Base-by-base conservation (phyloP, 1,284 basidiomycete genomes). In the Austroboletus olivaceoglutinosus region DNA sequence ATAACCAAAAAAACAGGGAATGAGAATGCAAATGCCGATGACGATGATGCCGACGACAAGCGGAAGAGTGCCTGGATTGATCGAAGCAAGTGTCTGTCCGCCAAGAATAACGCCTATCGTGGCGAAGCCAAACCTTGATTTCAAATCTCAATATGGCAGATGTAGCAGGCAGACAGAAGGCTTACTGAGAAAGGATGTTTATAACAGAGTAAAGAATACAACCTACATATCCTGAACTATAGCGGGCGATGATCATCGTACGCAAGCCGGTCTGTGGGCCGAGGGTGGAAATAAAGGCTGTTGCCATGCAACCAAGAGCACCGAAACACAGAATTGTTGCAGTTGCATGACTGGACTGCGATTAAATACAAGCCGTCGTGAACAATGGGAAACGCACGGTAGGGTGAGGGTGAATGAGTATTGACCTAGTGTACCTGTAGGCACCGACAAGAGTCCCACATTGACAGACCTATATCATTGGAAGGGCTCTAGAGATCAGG, bases 361-460 rank as follows among this genome's bases (percentile, higher is more conserved):
- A 33, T 49, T 19, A 56, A 34, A 19, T 43, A 11, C 10, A 23
- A 15, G 27, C 34, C 7, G 15, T 7, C 48, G 38, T 3, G 5
- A 15, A 11, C 12, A 7, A 43, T n/a, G 42, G 16, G 13, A n/a
- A 22, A 69, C 74, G 22, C 40, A 76, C 60, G 71, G 66, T 47
- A 84, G 75, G 10, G 77, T 76, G 45, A 86, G 73, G 13, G 74
- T 76, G 58, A 74, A 80, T 56, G 69, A 64, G 18, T 71, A 74
- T 57, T 80, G 79, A 0, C 71, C 82, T n/a, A 85, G 69, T 19
- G 77, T 70, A 7, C 83, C 83, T 22, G 83, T 75, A 0, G 83
- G 81, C 47, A 86, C 77, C 1, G 78, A 79, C 2, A 73, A 75
- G 33, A 82, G 63, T 1, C 79, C 78, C 39, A 68, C 70, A 47